Evolutionary conservation across 129 eudicot genomes (phyloP), one percentile per base, ranked within the genome.

Genomic region (Silybum marianum): DNA sequence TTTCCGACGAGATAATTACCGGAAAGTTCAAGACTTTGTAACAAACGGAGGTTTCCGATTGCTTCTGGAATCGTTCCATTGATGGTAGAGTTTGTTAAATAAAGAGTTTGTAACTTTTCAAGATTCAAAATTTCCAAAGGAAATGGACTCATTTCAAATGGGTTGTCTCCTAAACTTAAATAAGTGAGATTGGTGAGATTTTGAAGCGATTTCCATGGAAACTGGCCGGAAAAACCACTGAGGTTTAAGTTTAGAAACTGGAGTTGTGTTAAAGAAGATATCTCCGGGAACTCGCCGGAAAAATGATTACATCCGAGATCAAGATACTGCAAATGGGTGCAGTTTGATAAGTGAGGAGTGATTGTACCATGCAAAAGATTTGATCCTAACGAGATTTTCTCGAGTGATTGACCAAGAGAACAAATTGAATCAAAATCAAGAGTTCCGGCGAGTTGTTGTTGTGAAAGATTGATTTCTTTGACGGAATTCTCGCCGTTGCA

Each of bases 151-250:
- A 25, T 88, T 26, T 87, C 84, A 54, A 91, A 87, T 0, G 30
- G 78, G 81, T 91, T 91, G 80, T 91, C 92, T 21, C 95, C 95
- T 67, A 91, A 72, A 79, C 95, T 87, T 73, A 91, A 76, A 76
- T 68, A 81, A 39, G 84, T 83, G 3, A 91, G 82, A 63, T 65
- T 81, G 26, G 85, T 83, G 9, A 91, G 91, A 10, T 83, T 85
- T 76, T 38, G 82, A 46, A 91, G 74, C 28, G 91, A 87, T 46
- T 85, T 85, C 95, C 92, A 91, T 42, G 95, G 95, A 73, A 88
- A 88, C 36, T 40, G 79, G 32, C 93, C 91, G 26, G 88, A 83
- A 75, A 90, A 83, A 75, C 93, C 93, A 25, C 80, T 83, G 3
- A 8, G 19, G 7, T 72, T 83, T 66, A 90, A 46, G 69, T 76